Evolutionary conservation across 805 yeast species (phyloP).

Genomic region (Brettanomyces anomalus): DNA sequence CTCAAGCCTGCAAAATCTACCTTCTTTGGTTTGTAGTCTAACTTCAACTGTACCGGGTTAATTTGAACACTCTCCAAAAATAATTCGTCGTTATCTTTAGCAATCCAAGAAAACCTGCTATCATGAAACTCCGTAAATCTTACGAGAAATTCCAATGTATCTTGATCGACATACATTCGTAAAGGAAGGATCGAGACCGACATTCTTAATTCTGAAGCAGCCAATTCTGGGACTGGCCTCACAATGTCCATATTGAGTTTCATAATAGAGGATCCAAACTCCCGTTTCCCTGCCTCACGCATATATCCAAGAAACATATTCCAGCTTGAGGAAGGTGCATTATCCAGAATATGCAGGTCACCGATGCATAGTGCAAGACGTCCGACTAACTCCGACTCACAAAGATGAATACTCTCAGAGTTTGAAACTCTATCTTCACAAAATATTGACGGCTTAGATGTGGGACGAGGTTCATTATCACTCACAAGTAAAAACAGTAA

Average conservation of each 20-base stretch:
- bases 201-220: conserved; percentile 60
- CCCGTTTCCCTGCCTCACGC: conserved; percentile 63
- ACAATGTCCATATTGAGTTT: conserved; percentile 44
- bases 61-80: conserved; percentile 65
- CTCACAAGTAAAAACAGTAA: conserved; percentile 36
- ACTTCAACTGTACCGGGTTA: conserved; percentile 47
- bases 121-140: conserved; percentile 80
- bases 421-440: conserved; percentile 20
- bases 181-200: conserved; percentile 57
- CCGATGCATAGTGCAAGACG: conserved; percentile 39
- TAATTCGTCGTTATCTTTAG: conserved; percentile 41
- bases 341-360: conserved; percentile 59
- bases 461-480: conserved; percentile 28
- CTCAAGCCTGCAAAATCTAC: conserved; percentile 77
- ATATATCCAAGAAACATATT: conserved; percentile 68
- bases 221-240: conserved; percentile 52
- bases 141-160: conserved; percentile 74
- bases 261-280: conserved; percentile 58
- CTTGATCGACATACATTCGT: conserved; percentile 85
- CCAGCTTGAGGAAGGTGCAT: conserved; percentile 86
- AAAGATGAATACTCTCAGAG: conserved; percentile 11
- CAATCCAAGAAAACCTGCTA: conserved; percentile 42
- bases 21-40: conserved; percentile 90
- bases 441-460: conserved; percentile 14
- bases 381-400: conserved; percentile 36